Percentiles rank a stretch among this genome's conserved stretches.
These are phyloP conservation scores for Chenopodium quinoa DNA, from an alignment of 148 eudicot species.

Conservation along the genomic window DNA sequence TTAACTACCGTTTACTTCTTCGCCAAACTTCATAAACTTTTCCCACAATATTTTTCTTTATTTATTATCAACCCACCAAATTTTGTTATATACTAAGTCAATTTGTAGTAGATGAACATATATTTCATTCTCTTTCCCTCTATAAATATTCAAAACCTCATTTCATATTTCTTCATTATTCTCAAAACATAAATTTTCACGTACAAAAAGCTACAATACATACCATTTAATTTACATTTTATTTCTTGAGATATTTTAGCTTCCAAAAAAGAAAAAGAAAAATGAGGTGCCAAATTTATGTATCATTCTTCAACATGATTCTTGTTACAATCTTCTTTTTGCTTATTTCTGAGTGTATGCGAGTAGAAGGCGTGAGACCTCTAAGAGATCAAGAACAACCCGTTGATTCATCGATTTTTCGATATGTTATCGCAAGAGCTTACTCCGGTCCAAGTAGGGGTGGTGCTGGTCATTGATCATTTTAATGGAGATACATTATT, in stretches of 20 bases:
- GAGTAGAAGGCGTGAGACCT: constrained; percentile 26
- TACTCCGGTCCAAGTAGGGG: constrained; percentile 30
- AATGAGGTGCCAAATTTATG: constrained; percentile 11
- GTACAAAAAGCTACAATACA: no score
- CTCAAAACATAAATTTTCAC: not conserved
- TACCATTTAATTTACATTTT: no score
- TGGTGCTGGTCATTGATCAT: constrained; percentile 33
- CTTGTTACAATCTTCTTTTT: constrained; percentile 12
- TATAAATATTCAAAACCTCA: constrained; percentile 2
- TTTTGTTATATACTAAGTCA: constrained; percentile 18
- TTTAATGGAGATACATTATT: no score
- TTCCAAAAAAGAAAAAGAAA: not conserved
- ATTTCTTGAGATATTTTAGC: no score
- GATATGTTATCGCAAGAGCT: constrained; percentile 10
- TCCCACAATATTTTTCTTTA: not conserved
- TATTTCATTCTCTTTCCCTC: not conserved
- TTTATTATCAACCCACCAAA: not conserved
- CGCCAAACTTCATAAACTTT: constrained; percentile 4
- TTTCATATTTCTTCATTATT: not conserved
- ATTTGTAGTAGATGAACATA: not conserved
- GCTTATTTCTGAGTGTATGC: constrained; percentile 15
- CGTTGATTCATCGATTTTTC: not conserved
- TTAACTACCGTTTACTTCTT: constrained; percentile 27
- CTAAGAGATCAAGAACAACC: constrained; percentile 18
- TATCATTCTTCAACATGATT: constrained; percentile 20